Conservation (phyloP, 371 early-diverging fungal genomes). For the Apophysomyces elegans region DNA sequence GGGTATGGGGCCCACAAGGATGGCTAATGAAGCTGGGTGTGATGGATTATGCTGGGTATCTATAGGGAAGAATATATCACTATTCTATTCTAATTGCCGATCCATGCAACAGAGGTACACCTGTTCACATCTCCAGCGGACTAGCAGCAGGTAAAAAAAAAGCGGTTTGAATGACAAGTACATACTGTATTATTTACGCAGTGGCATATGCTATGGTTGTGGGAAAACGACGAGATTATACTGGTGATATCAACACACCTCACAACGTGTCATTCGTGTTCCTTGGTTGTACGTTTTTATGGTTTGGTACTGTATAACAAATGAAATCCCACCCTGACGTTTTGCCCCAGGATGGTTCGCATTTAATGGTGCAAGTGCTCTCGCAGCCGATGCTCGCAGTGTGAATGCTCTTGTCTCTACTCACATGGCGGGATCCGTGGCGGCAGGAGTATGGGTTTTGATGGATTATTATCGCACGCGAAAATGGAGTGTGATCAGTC, state of each 20-base stretch:
- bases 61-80: neutral
- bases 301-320: constrained; percentile 72
- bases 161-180: constrained; percentile 6
- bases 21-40: constrained; percentile 74
- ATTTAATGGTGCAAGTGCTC: constrained; percentile 56
- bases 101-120: constrained; percentile 64
- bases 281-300: constrained; percentile 78
- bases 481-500: constrained; percentile 78
- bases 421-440: constrained; percentile 73
- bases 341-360: constrained; percentile 35
- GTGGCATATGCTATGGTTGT: constrained; percentile 83
- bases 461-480: constrained; percentile 67
- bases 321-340: neutral
- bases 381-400: constrained; percentile 75
- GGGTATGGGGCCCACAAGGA: constrained; percentile 82
- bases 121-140: constrained; percentile 87
- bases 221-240: constrained; percentile 73
- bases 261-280: constrained; percentile 84
- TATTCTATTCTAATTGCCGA: neutral
- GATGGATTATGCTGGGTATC: constrained; percentile 78
- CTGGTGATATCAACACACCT: constrained; percentile 67
- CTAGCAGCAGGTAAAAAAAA: constrained; percentile 58
- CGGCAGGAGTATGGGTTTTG: constrained; percentile 75
- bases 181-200: neutral
- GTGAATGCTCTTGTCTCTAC: constrained; percentile 76